Evolutionary conservation across 23 red algal species (phyloP), one percentile per base, ranked within the genome.

Genomic region (Gracilaria vermiculophylla): DNA sequence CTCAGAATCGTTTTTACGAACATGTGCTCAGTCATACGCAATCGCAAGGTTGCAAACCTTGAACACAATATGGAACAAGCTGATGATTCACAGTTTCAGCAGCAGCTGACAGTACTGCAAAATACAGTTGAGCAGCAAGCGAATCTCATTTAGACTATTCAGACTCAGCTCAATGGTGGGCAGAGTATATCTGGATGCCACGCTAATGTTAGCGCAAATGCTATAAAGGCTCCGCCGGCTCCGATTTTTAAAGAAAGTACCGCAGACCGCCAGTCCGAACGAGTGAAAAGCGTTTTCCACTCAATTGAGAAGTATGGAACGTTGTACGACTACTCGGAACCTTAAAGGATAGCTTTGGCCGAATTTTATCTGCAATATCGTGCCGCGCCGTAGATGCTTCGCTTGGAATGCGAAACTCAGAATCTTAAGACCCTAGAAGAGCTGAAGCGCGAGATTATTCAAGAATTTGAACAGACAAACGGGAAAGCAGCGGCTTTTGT

Each of bases 331-430:
- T 50, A 85, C 43, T 33, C 41, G 14, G 56, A 85, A 53, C 8
- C 19, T 31, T 47, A 70, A 52, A 44, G 69, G 49, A 9, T 85
- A 24, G 40, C n/a, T 20, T 85, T 85, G 62, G 80, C 49, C 10
- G 60, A 85, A 39, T 85, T 33, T 70, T 60, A 85, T 2, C 23
- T 85, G n/a, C 80, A 66, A n/a, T 57, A 85, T 3, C 58, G 80
- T 1, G 80, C 80, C 25, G 36, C 55, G 42, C 42, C 60, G 13
- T 85, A 39, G 80, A 85, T 85, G 5, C 35, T 61, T 7, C 25
- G 80, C 21, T 25, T 69, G 7, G 60, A 85, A 50, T n/a, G 62
- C 10, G 49, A 85, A 7, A 61, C 51, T 35, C 25, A 85, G 49
- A 85, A 69, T 34, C 57, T 60, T 0, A 12, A 43, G 40, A 85